Evolutionary conservation across 2,329 filamentous ascomycete species (phyloP).

Genomic region (Mycosphaerella sp.): DNA sequence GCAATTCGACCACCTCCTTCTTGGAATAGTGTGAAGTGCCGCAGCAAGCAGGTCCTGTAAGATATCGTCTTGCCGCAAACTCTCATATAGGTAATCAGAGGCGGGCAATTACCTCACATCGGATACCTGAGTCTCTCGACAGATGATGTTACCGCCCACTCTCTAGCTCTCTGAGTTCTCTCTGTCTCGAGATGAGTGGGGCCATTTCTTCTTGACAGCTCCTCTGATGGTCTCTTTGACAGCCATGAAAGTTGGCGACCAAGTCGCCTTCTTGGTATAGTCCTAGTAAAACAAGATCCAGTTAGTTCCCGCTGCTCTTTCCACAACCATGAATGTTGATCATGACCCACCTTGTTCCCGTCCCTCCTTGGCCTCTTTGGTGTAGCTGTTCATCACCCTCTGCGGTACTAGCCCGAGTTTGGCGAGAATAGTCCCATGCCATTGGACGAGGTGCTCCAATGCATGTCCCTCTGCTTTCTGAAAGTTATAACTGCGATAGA

Average conservation of each 20-base stretch:
- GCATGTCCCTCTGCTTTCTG: constrained; percentile 91
- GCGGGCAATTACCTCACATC: too few relatives aligned
- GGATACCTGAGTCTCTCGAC: neutral
- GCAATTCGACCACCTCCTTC: too few relatives aligned
- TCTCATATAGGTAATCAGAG: too few relatives aligned
- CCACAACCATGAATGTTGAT: neutral
- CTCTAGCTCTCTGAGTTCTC: constrained; percentile 30
- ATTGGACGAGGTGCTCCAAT: constrained; percentile 60
- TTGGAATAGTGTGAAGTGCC: too few relatives aligned
- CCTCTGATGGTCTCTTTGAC: constrained; percentile 48
- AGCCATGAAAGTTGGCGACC: constrained; percentile 70
- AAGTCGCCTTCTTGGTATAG: constrained; percentile 78
- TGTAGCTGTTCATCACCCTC: constrained; percentile 73
- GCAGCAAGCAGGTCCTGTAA: too few relatives aligned
- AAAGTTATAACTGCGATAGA: constrained; percentile 93
- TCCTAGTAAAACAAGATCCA: constrained; percentile 14
- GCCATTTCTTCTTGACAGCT: constrained; percentile 64
- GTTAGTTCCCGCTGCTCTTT: neutral
- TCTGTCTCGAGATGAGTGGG: constrained; percentile 41
- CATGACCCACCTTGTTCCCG: constrained; percentile 21
- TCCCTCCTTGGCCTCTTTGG: constrained; percentile 36
- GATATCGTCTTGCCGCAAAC: too few relatives aligned
- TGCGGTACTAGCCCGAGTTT: constrained; percentile 88
- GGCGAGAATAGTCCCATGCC: constrained; percentile 92
- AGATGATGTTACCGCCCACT: constrained; percentile 6